Conservation (phyloP, 2,329 filamentous ascomycete species). For the Claviceps sp. region DNA sequence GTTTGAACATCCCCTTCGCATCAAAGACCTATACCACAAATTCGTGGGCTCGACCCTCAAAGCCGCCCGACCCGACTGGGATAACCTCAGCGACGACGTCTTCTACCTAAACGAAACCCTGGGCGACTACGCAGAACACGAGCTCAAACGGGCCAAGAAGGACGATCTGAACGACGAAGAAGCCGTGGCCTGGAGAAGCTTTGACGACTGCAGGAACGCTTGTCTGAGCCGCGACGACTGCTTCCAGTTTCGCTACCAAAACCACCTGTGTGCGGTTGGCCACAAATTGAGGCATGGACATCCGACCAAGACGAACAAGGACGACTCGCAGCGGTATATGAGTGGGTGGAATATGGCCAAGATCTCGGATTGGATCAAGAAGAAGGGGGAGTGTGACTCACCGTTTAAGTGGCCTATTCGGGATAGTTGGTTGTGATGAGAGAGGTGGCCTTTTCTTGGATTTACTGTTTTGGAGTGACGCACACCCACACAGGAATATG, state of each 20-base stretch:
- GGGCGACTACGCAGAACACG: constrained; percentile 18
- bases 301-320: constrained; percentile 18
- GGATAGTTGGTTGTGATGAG: neutral
- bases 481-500: too few relatives aligned
- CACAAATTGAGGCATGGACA: constrained; percentile 25
- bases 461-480: neutral
- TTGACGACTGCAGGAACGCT: constrained; percentile 28
- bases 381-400: constrained; percentile 21
- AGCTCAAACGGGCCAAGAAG: constrained; percentile 19
- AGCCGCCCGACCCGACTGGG: constrained; percentile 33
- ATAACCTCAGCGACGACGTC: constrained; percentile 35
- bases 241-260: constrained; percentile 27
- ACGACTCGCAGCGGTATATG: constrained; percentile 17
- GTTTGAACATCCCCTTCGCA: constrained; percentile 21
- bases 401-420: constrained; percentile 1
- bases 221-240: constrained; percentile 27
- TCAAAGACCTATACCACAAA: constrained; percentile 34
- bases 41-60: constrained; percentile 30
- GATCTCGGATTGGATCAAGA: constrained; percentile 26
- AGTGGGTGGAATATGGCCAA: constrained; percentile 30
- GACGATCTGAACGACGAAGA: constrained; percentile 22
- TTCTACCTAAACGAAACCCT: constrained; percentile 24
- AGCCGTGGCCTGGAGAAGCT: constrained; percentile 26
- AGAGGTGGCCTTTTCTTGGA: neutral
- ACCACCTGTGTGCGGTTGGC: constrained; percentile 24